Base-by-base conservation (phyloP, 345 rosid species). In the Orychophragmus violaceus region DNA sequence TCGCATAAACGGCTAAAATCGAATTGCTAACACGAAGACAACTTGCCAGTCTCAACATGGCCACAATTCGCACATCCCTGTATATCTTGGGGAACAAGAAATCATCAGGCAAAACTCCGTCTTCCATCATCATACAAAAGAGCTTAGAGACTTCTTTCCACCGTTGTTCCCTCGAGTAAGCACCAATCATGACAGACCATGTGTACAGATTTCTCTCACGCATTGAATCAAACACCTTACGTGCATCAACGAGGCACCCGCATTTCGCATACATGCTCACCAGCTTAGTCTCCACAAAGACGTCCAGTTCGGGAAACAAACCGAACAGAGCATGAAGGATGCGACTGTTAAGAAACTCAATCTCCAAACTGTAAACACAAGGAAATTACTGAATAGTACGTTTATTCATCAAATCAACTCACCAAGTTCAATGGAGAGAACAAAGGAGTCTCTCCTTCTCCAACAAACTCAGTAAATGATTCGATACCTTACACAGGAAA, bases 161-260 rank as follows among this genome's bases (percentile, higher is more conserved):
- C 67, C 84, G 76, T 49, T 71, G 75, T 48, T 80, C 85, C 63
- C 95, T 82, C 4, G 81, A 81, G 60, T 73, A 87, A 3, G 88
- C 96, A 16, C 93, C 95, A n/a, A 92, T 83, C 83, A 92, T 87
- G 5, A 96, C 93, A 21, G 98, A 92, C 95, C 96, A 92, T 0
- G 93, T 48, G 39, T 79, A 89, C 74, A 92, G 35, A 44, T 86
- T 84, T 67, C 82, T 85, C 55, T 76, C 84, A 8, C 70, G 81
- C 88, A 84, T 92, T 62, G 68, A 79, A 66, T 77, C 89, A 65
- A 92, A 89, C 77, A 87, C 73, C 72, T 85, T 66, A 52, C 85
- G 82, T 0, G 96, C 92, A 55, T 89, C 93, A 13, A 27, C 58
- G 6, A 87, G 76, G 48, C 64, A 78, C 70, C 98, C 91, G 32